Evolutionary conservation across 192 early-diverging fungal genomes (phyloP), one percentile per base, ranked within the genome.

Genomic region (Gonapodya sp.): DNA sequence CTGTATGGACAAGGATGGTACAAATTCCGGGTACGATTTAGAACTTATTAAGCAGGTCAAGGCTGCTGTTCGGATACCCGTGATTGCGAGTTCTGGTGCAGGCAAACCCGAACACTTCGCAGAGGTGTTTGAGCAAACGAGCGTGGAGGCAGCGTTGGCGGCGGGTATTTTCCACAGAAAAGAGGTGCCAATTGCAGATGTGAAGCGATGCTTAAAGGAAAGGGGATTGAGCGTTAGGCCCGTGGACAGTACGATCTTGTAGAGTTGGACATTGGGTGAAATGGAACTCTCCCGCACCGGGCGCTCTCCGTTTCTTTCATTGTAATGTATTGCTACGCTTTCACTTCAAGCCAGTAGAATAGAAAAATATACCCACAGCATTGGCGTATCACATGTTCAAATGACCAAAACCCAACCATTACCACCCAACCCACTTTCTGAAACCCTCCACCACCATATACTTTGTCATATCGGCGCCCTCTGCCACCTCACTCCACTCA

Each of bases 1-100:
- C 85, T 97, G 97, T 85, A 99, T 99, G 95, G 97, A 99, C 85
- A 91, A 93, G 84, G 98, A 99, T 84, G 98, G 98, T 0, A 98
- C 95, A 31, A 99, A 98, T 84, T 93, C 94, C 74, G 98, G 98
- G 18, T 99, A 94, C 82, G 98, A 99, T 78, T 83, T 95, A 30
- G 95, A 93, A 78, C 86, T 99, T 14, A 87, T 98, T 74, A 83
- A 86, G 2, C 90, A 93, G 75, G 93, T 96, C 35, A 97, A 94
- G 83, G 80, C 87, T 0, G 91, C 91, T 0, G 93, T 98, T 34
- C 81, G 82, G 0, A 99, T 99, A 79, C 98, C 98, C 0, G 97
- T 99, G n/a, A 96, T 99, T 88, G 98, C 98, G 0, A 95, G 94
- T 36, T 94, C 93, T 81, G 98, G 98, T 32, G 98, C 98, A 1